phyloP scores from a whole-genome alignment of 257 asterid genomes.

The Primulina huaijiensis region DNA sequence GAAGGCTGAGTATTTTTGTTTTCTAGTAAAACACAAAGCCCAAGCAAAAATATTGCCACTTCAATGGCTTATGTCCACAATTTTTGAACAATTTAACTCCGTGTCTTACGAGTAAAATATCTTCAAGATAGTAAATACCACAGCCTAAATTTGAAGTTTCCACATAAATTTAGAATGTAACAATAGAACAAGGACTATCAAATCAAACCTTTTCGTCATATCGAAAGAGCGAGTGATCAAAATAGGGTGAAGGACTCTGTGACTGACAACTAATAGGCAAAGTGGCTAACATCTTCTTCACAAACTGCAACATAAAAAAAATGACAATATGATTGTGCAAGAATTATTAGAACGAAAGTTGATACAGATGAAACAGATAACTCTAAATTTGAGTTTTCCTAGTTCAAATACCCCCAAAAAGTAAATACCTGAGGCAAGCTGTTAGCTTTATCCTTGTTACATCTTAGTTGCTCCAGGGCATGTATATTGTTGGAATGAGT shows the following conservation, averaged over 20 bases:
- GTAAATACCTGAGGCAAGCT: conserved; percentile 70
- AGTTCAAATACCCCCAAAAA: conserved; percentile 8
- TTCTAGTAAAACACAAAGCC: no score
- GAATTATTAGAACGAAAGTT: background rate
- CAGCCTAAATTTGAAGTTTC: background rate
- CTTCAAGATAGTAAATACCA: background rate
- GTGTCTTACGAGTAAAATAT: background rate
- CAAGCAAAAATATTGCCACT: no score
- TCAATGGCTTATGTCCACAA: background rate
- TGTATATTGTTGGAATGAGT: conserved; percentile 81
- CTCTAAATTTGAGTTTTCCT: background rate
- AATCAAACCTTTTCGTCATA: conserved; percentile 84
- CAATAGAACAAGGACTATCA: conserved; percentile 19
- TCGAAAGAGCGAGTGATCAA: conserved; percentile 89
- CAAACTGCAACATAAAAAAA: conserved; percentile 55
- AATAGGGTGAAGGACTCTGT: conserved; percentile 96
- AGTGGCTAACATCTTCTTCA: conserved; percentile 72
- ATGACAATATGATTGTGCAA: background rate
- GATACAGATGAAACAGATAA: background rate
- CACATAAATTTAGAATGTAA: conserved; percentile 6
- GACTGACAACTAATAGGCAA: conserved; percentile 86
- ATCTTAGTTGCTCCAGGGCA: conserved; percentile 73
- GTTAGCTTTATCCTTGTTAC: conserved; percentile 65
- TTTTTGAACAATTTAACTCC: background rate
- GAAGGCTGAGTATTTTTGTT: no score